A percentile compares a stretch with the other conserved stretches of the same genome.
Evolutionary conservation across 2,329 filamentous ascomycete species (phyloP).

Genomic region (Pseudocercospora fijiensis): DNA sequence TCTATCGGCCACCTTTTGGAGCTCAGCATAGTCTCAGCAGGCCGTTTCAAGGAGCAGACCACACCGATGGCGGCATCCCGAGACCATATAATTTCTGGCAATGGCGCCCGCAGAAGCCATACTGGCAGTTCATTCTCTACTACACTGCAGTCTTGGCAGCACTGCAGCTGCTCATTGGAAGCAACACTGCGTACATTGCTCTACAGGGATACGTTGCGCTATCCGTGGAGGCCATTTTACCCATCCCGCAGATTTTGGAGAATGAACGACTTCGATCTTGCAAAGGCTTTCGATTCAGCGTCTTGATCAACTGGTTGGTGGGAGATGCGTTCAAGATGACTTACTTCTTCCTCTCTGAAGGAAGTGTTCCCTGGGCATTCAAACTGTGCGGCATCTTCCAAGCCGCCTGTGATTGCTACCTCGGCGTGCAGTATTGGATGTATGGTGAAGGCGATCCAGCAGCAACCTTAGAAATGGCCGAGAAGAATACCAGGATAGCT

Average conservation of each 20-base stretch:
- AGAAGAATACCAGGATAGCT: slow-evolving; percentile 32
- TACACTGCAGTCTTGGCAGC: slow-evolving; percentile 61
- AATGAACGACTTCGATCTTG: slow-evolving; percentile 69
- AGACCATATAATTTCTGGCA: slow-evolving; percentile 81
- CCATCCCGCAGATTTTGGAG: slow-evolving; percentile 72
- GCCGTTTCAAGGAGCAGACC: slow-evolving; percentile 61
- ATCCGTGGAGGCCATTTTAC: slow-evolving; percentile 75
- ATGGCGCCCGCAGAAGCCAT: slow-evolving; percentile 72
- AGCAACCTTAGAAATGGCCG: slow-evolving; percentile 17
- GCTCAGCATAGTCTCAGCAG: slow-evolving; percentile 41
- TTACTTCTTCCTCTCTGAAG: slow-evolving; percentile 72
- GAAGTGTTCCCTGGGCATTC: slow-evolving; percentile 70
- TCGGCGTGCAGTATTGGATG: slow-evolving; percentile 72
- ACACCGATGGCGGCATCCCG: slow-evolving; percentile 44
- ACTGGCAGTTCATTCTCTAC: slow-evolving; percentile 76
- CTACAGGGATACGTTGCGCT: slow-evolving; percentile 74
- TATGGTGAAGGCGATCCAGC: slow-evolving; percentile 56
- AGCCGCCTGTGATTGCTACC: slow-evolving; percentile 69
- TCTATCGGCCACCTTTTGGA: slow-evolving; percentile 50
- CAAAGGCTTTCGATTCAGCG: slow-evolving; percentile 73
- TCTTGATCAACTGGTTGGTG: slow-evolving; percentile 73
- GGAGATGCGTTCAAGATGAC: slow-evolving; percentile 82
- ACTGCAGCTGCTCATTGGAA: slow-evolving; percentile 66
- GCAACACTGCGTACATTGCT: slow-evolving; percentile 60
- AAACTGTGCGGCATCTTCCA: slow-evolving; percentile 82